These are phyloP conservation scores for Mrakia hoshinonis DNA, from an alignment of 768 basidiomycete genomes.

Conservation along the genomic window DNA sequence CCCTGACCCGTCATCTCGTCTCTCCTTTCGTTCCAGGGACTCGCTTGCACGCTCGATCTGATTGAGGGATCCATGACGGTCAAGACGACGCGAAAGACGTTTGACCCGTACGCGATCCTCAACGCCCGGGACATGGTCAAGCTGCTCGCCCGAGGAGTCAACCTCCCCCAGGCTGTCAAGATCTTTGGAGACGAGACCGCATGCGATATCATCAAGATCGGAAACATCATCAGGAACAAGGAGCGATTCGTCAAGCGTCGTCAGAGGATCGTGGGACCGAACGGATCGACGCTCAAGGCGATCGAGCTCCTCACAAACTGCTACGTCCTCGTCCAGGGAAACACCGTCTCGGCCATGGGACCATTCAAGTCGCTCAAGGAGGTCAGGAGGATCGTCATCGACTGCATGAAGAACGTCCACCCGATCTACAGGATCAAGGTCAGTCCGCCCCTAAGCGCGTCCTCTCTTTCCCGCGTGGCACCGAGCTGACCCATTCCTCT, in stretches of 20 bases:
- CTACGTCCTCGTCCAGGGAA: slow-evolving; percentile 96
- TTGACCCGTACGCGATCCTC: slow-evolving; percentile 89
- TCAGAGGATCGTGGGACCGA: slow-evolving; percentile 93
- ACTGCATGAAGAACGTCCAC: slow-evolving; percentile 99
- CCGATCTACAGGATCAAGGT: slow-evolving; percentile 99
- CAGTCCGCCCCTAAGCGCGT: slow-evolving; percentile 20
- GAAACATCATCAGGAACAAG: slow-evolving; percentile 85
- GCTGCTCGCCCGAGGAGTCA: slow-evolving; percentile 83
- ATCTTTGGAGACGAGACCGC: slow-evolving; percentile 80
- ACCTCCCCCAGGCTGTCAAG: slow-evolving; percentile 67
- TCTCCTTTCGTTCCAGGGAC: slow-evolving; percentile 49
- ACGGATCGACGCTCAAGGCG: slow-evolving; percentile 95
- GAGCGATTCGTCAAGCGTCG: slow-evolving; percentile 92
- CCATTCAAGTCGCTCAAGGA: slow-evolving; percentile 91
- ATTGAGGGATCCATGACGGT: slow-evolving; percentile 98
- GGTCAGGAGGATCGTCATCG: slow-evolving; percentile 87
- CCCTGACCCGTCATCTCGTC: neutral
- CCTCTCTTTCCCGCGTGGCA: slow-evolving; percentile 10
- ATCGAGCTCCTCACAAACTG: slow-evolving; percentile 93
- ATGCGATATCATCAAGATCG: slow-evolving; percentile 98
- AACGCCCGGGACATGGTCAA: slow-evolving; percentile 96
- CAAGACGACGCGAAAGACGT: slow-evolving; percentile 90
- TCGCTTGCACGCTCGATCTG: slow-evolving; percentile 84
- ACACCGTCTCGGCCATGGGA: slow-evolving; percentile 96
- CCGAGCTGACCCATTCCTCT: neutral